Evolutionary conservation across 2,329 filamentous ascomycete genomes (phyloP).

Genomic region (Fusarium gaditjirri): DNA sequence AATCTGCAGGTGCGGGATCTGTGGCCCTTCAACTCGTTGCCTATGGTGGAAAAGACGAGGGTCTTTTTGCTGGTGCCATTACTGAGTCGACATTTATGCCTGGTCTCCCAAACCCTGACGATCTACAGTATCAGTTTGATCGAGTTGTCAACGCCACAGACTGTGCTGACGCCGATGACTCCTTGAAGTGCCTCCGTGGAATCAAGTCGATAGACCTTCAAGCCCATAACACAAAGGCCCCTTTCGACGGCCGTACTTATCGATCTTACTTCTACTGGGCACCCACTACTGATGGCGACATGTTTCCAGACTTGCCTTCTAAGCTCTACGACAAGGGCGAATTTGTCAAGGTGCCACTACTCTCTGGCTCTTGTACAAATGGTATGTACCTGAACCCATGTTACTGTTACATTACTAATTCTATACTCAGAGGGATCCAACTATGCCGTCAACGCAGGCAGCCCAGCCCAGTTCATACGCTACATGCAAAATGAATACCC

Average conservation of each 20-base stretch:
- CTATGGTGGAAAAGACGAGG: slow-evolving; percentile 56
- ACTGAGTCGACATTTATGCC: slow-evolving; percentile 63
- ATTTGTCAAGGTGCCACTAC: slow-evolving; percentile 57
- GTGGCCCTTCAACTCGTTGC: slow-evolving; percentile 64
- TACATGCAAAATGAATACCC: slow-evolving; percentile 63
- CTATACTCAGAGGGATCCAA: slow-evolving; percentile 55
- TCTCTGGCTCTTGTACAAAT: slow-evolving; percentile 58
- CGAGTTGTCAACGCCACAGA: slow-evolving; percentile 49
- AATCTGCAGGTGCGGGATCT: slow-evolving; percentile 69
- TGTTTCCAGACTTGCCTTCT: slow-evolving; percentile 57
- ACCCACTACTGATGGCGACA: slow-evolving; percentile 60
- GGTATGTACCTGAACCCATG: slow-evolving; percentile 46
- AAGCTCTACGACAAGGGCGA: slow-evolving; percentile 52
- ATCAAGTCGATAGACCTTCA: slow-evolving; percentile 52
- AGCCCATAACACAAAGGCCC: slow-evolving; percentile 52
- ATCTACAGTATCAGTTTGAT: slow-evolving; percentile 62
- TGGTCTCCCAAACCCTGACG: slow-evolving; percentile 55
- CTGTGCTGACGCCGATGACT: slow-evolving; percentile 48
- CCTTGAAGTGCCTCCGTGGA: slow-evolving; percentile 56
- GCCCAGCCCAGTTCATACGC: slow-evolving; percentile 47
- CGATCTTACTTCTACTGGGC: slow-evolving; percentile 61
- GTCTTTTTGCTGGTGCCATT: slow-evolving; percentile 59
- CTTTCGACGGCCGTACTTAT: slow-evolving; percentile 52
- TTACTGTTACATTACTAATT: slow-evolving; percentile 6
- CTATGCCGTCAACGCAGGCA: slow-evolving; percentile 55